A percentile compares a stretch with the other conserved stretches of the same genome.
phyloP scores from a whole-genome alignment of 768 basidiomycete genomes.

The Lentinula boryana region DNA sequence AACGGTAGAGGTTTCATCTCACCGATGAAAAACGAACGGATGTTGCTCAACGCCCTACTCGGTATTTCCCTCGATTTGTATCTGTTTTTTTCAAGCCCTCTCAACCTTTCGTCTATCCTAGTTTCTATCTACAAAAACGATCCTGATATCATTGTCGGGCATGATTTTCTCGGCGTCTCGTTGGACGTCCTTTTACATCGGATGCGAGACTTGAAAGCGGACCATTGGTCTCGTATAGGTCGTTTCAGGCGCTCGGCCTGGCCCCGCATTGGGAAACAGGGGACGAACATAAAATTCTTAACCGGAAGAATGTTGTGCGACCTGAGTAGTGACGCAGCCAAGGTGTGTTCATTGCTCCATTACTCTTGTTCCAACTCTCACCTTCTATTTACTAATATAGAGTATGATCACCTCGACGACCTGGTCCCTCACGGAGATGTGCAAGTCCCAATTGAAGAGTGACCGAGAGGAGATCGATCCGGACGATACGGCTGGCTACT shows the following conservation, averaged over 20 bases:
- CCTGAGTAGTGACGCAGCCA: conserved; percentile 90
- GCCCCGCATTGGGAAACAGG: conserved; percentile 77
- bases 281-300: conserved; percentile 77
- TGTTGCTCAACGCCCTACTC: conserved; percentile 77
- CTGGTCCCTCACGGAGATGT: conserved; percentile 98
- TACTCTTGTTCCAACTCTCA: neutral
- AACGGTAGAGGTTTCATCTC: conserved; percentile 66
- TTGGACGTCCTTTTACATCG: conserved; percentile 89
- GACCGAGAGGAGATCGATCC: conserved; percentile 93
- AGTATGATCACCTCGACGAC: conserved; percentile 97
- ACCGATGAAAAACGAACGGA: conserved; percentile 76
- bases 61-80: conserved; percentile 34
- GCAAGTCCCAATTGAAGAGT: conserved; percentile 77
- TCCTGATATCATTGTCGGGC: conserved; percentile 91
- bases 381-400: conserved; percentile 29
- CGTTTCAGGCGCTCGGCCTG: conserved; percentile 81
- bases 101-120: conserved; percentile 17
- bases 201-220: conserved; percentile 84
- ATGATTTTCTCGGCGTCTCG: conserved; percentile 87
- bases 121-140: conserved; percentile 80
- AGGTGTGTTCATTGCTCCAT: conserved; percentile 40
- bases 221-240: conserved; percentile 92
- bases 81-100: neutral
- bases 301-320: conserved; percentile 88
- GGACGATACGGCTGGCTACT: conserved; percentile 87